Base-by-base conservation (phyloP, 2,329 filamentous ascomycete species). In the Paecilomyces dactylethromorphus region DNA sequence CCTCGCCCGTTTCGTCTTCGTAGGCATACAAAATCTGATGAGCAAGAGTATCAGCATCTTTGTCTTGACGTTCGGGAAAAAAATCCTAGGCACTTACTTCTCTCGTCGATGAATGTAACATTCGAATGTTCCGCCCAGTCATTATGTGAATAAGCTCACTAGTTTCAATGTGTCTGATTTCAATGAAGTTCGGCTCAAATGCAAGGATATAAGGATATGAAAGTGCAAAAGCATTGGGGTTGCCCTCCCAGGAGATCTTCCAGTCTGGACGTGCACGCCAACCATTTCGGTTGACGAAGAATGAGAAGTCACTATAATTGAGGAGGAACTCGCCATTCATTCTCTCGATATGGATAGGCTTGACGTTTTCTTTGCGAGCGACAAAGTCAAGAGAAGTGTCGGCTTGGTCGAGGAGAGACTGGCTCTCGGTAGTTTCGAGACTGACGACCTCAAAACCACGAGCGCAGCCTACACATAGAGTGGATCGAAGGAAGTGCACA, bases 301-400 rank as follows among this genome's bases (percentile, higher is more conserved):
- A 99, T 12, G 91, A 96, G 76, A 97, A 99, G 74, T 99, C 94
- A 3, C 91, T 94, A 78, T 99, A 99, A 76, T 97, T 97, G 63
- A 99, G 87, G 66, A 99, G 76, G 81, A 99, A 99, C 72, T 99
- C 94, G 73, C 93, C 92, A 66, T 95, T 95, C 71, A 97, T 87
- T 53, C 94, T 89, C 76, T 99, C 95, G 65, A 99, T 97, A 70
- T 97, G 93, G 64, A 99, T 95, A 2, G 94, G 93, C 73, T 90
- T 92, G 68, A 94, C 91, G 68, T 91, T 91, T 76, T 97, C 93
- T 73, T 94, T 94, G 59, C 92, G 87, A 22, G 92, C 90, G 55
- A 99, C 93, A 71, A 99, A 97, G 78, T 99, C 94, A 61, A 99
- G 87, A 15, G 92, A 97, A 0, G 94, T 99, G 74, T 99, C 94